These are phyloP conservation scores for Saccharomycopsis phalli DNA, from an alignment of 1,139 yeast genomes.

Conservation along the genomic window DNA sequence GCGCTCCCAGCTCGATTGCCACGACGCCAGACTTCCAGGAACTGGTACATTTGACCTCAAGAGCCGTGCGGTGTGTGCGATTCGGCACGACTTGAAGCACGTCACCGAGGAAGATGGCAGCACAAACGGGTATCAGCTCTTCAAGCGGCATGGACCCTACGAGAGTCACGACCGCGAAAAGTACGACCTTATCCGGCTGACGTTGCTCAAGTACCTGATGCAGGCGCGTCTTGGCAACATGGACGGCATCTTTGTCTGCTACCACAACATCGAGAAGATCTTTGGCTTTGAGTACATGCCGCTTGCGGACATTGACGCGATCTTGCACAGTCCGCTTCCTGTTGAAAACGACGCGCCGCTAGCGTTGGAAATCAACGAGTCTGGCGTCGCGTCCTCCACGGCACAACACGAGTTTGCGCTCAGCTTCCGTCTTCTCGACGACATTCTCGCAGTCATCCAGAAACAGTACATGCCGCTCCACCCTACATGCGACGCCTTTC, in stretches of 20 bases:
- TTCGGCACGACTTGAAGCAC: conserved; percentile 67
- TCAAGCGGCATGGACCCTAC: conserved; percentile 48
- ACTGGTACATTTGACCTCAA: conserved; percentile 89
- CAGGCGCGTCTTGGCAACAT: conserved; percentile 94
- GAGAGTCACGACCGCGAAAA: conserved; percentile 80
- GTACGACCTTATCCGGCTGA: conserved; percentile 64
- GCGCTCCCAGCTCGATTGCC: conserved; percentile 89
- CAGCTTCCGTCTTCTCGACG: conserved; percentile 15
- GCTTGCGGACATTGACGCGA: conserved; percentile 57
- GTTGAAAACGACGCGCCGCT: not conserved
- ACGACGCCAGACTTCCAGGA: conserved; percentile 70
- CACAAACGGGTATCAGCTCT: conserved; percentile 57
- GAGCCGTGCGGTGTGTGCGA: conserved; percentile 83
- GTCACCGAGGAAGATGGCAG: conserved; percentile 43
- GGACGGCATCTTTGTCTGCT: conserved; percentile 94
- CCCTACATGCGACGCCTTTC: conserved; percentile 1
- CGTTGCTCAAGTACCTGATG: conserved; percentile 73
- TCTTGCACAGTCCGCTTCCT: conserved; percentile 31
- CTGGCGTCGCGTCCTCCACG: too few species aligned
- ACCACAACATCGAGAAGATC: conserved; percentile 70
- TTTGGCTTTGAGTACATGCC: conserved; percentile 92
- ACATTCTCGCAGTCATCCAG: conserved; percentile 8
- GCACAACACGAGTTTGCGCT: conserved; percentile 14
- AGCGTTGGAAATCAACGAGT: too few species aligned
- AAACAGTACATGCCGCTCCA: not conserved